Conservation (phyloP, 148 eudicot genomes). For the Rhododendron simsii region DNA sequence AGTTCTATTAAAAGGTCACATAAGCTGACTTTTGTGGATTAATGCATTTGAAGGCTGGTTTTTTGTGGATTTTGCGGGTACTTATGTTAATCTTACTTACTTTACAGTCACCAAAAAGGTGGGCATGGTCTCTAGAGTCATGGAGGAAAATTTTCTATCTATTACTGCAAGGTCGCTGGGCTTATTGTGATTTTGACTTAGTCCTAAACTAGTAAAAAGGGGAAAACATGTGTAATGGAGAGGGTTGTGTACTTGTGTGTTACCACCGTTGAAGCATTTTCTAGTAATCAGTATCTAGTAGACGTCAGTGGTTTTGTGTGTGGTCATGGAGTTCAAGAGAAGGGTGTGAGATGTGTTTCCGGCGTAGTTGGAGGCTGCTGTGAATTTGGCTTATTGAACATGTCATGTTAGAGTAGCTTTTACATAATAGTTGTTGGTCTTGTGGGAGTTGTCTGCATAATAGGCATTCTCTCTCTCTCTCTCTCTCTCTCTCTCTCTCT, state of each 20-base stretch:
- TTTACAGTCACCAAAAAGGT: background rate
- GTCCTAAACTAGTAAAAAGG: background rate
- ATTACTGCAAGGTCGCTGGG: background rate
- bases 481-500: background rate
- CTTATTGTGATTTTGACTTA: background rate
- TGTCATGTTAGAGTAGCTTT: background rate
- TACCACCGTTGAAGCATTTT: background rate
- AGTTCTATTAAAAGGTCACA: background rate
- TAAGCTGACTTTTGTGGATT: background rate
- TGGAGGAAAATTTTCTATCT: background rate
- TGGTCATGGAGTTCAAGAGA: background rate
- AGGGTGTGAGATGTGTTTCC: background rate
- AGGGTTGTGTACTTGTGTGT: background rate
- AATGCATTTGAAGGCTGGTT: background rate
- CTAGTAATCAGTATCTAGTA: background rate
- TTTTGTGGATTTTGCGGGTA: too few relatives aligned
- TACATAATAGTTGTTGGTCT: background rate
- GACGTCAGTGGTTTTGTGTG: background rate
- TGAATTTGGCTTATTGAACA: background rate
- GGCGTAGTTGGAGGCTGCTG: background rate
- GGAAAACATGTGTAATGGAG: background rate
- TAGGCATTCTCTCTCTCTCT: background rate
- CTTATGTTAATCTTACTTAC: background rate
- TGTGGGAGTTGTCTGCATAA: background rate
- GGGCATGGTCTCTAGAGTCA: background rate